Percentiles rank a stretch among this genome's conserved stretches.
Conservation (phyloP, 2,329 filamentous ascomycete genomes). For the Thielaviopsis ethacetica region DNA sequence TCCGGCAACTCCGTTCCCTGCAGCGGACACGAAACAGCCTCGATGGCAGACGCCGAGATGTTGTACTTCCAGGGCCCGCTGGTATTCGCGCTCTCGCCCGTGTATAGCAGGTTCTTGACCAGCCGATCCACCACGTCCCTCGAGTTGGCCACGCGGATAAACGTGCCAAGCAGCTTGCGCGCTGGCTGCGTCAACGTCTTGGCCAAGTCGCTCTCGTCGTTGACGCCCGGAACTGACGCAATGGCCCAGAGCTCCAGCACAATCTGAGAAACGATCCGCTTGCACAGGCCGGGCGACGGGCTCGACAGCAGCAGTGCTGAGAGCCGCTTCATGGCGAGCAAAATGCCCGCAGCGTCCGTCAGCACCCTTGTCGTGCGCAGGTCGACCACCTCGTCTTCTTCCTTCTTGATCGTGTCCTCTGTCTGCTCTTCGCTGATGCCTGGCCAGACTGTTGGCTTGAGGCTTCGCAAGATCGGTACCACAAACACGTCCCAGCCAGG, state of each 20-base stretch:
- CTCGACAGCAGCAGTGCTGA: conserved; percentile 42
- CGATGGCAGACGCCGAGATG: conserved; percentile 24
- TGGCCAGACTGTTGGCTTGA: conserved; percentile 28
- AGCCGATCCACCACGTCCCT: conserved; percentile 31
- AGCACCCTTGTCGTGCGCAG: conserved; percentile 27
- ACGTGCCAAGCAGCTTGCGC: conserved; percentile 35
- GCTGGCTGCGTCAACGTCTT: conserved; percentile 29
- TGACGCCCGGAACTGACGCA: conserved; percentile 20
- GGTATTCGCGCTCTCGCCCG: conserved; percentile 25
- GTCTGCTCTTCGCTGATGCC: background rate
- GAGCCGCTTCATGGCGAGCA: conserved; percentile 36
- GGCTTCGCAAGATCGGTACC: conserved; percentile 34
- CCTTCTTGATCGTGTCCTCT: conserved; percentile 14
- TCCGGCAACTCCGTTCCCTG: conserved; percentile 9
- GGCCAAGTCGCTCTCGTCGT: conserved; percentile 25
- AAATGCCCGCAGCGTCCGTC: conserved; percentile 30
- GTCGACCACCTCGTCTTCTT: conserved; percentile 27
- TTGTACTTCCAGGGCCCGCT: conserved; percentile 36
- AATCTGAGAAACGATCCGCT: conserved; percentile 41
- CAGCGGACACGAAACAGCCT: conserved; percentile 24
- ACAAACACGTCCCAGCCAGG: conserved; percentile 48
- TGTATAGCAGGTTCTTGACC: conserved; percentile 37
- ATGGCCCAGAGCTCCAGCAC: conserved; percentile 48
- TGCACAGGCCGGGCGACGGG: conserved; percentile 49
- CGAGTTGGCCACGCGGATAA: conserved; percentile 39